Percentiles rank a stretch among this genome's conserved stretches.
phyloP scores from a whole-genome alignment of 2,329 filamentous ascomycete species.

The Trichothecium roseum region DNA sequence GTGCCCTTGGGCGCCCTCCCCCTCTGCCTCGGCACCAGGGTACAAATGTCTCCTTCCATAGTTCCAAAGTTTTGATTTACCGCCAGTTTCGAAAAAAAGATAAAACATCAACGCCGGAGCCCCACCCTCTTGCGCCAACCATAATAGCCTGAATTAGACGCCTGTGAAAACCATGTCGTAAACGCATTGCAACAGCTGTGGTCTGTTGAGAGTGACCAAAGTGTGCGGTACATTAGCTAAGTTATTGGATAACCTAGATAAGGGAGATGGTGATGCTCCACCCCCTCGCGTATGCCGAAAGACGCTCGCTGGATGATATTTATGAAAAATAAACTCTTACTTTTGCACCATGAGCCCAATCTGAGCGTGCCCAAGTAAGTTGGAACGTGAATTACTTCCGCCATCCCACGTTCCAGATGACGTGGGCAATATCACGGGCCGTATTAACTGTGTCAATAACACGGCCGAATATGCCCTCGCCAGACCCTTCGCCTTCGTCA shows the following conservation, averaged over 20 bases:
- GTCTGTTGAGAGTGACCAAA: background rate
- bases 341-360: slow-evolving; percentile 8
- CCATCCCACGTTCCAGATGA: slow-evolving; percentile 64
- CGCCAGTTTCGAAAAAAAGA: too few relatives aligned
- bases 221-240: background rate
- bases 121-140: too few relatives aligned
- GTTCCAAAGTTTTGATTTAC: too few relatives aligned
- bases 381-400: slow-evolving; percentile 31
- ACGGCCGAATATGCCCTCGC: slow-evolving; percentile 60
- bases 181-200: background rate
- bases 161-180: background rate
- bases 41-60: too few relatives aligned
- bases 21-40: too few relatives aligned
- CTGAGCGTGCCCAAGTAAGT: too few relatives aligned
- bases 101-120: too few relatives aligned
- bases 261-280: background rate
- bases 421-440: slow-evolving; percentile 58
- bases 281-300: background rate
- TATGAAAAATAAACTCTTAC: background rate
- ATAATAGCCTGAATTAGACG: too few relatives aligned
- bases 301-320: background rate
- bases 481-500: slow-evolving; percentile 58
- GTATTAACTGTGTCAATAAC: slow-evolving; percentile 75
- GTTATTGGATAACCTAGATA: too few relatives aligned
- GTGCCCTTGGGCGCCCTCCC: too few relatives aligned